Conservation (phyloP, 2,329 filamentous ascomycete genomes). For the Zalaria sp. region DNA sequence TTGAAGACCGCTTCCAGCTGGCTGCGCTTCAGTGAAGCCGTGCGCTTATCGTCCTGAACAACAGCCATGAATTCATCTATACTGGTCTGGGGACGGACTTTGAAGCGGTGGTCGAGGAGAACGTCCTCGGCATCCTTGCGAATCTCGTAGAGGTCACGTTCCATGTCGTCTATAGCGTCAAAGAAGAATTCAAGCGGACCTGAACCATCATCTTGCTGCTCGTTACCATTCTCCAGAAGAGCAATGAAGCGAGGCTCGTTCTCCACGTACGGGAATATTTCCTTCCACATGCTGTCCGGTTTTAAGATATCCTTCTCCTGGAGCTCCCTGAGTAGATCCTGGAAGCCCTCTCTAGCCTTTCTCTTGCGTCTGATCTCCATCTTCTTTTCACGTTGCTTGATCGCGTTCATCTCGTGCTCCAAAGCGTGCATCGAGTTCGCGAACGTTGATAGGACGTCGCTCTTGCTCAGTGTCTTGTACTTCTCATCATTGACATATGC, state of each 20-base stretch:
- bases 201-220: slow-evolving; percentile 40
- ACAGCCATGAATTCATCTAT: slow-evolving; percentile 77
- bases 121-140: slow-evolving; percentile 69
- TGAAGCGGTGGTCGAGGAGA: slow-evolving; percentile 6
- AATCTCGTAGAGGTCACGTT: slow-evolving; percentile 66
- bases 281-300: slow-evolving; percentile 79
- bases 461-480: slow-evolving; percentile 72
- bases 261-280: slow-evolving; percentile 60
- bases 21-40: slow-evolving; percentile 73
- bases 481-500: slow-evolving; percentile 70
- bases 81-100: slow-evolving; percentile 41
- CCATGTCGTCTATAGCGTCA: slow-evolving; percentile 89
- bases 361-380: slow-evolving; percentile 69
- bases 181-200: slow-evolving; percentile 86
- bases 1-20: slow-evolving; percentile 76
- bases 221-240: slow-evolving; percentile 56
- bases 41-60: slow-evolving; percentile 75
- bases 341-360: slow-evolving; percentile 71
- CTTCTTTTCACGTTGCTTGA: slow-evolving; percentile 75
- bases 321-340: slow-evolving; percentile 60
- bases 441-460: slow-evolving; percentile 84
- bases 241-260: slow-evolving; percentile 70
- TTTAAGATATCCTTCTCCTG: slow-evolving; percentile 68
- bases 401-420: slow-evolving; percentile 83
- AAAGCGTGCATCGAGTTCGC: slow-evolving; percentile 89